Conservation (phyloP, 2,329 filamentous ascomycete genomes). For the Exutisphaerella laricina region DNA sequence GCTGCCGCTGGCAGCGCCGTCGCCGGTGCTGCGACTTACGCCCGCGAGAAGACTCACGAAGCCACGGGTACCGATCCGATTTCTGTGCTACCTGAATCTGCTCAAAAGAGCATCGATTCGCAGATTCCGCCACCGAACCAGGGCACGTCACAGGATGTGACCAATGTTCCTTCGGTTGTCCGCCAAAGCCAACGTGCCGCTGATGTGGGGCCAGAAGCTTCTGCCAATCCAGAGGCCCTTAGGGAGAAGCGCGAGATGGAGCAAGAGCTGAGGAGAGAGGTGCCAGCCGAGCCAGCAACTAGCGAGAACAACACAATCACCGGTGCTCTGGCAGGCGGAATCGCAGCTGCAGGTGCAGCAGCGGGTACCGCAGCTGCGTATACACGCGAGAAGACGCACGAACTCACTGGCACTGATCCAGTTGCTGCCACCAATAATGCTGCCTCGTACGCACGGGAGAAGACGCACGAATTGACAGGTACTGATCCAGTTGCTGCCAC, state of each 20-base stretch:
- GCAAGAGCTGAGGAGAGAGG: slow-evolving; percentile 61
- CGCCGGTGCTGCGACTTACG: slow-evolving; percentile 34
- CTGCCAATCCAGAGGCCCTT: slow-evolving; percentile 54
- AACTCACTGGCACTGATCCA: not conserved
- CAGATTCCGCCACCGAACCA: not conserved
- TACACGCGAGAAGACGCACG: not conserved
- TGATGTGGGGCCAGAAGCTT: slow-evolving; percentile 59
- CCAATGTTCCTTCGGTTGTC: slow-evolving; percentile 56
- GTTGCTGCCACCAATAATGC: not conserved
- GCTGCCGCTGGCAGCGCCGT: slow-evolving; percentile 39
- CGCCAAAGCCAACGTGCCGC: slow-evolving; percentile 66
- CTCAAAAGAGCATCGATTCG: slow-evolving; percentile 43
- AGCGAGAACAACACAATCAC: slow-evolving; percentile 1
- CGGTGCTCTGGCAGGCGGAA: not conserved
- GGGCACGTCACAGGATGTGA: not conserved
- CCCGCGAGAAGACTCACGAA: slow-evolving; percentile 36
- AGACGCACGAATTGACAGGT: not conserved
- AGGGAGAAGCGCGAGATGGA: slow-evolving; percentile 51
- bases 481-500: not conserved
- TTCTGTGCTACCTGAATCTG: slow-evolving; percentile 29
- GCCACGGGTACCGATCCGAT: slow-evolving; percentile 48
- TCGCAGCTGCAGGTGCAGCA: slow-evolving; percentile 32
- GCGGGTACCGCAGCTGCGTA: slow-evolving; percentile 33
- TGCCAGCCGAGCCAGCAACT: slow-evolving; percentile 37
- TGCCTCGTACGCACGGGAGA: not conserved